Percentiles rank a stretch among this genome's conserved stretches.
Conservation (phyloP, 371 early-diverging fungal species). For the Syncephalis fuscata region DNA sequence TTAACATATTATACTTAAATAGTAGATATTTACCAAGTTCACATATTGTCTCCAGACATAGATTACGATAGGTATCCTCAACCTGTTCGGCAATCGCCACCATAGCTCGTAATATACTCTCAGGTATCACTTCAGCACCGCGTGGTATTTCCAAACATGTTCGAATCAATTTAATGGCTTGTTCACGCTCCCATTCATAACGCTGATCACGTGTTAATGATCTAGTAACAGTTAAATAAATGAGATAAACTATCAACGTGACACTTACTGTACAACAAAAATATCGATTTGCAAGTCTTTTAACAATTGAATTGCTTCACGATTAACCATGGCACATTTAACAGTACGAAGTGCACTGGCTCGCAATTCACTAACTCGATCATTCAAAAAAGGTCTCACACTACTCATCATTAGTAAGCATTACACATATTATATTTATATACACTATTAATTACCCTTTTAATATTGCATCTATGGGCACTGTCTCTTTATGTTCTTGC, state of each 20-base stretch:
- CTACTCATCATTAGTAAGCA: no score
- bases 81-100: constrained; percentile 65
- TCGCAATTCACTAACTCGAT: no score
- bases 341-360: constrained; percentile 21
- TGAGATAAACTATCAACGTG: neutral
- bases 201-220: constrained; percentile 40
- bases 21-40: constrained; percentile 40
- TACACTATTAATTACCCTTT: no score
- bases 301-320: constrained; percentile 21
- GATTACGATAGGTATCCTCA: constrained; percentile 52
- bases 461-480: no score
- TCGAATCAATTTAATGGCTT: constrained; percentile 45
- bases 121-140: constrained; percentile 36
- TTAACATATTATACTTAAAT: neutral
- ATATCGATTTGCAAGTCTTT: constrained; percentile 37
- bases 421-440: no score
- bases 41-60: constrained; percentile 58
- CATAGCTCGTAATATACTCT: constrained; percentile 47
- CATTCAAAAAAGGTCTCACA: no score
- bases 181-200: constrained; percentile 51
- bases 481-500: no score
- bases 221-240: constrained; percentile 12
- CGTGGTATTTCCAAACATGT: constrained; percentile 36
- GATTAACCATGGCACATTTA: constrained; percentile 26
- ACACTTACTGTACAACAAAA: constrained; percentile 37